phyloP scores from a whole-genome alignment of 306 rosid genomes.

The Cicer arietinum region DNA sequence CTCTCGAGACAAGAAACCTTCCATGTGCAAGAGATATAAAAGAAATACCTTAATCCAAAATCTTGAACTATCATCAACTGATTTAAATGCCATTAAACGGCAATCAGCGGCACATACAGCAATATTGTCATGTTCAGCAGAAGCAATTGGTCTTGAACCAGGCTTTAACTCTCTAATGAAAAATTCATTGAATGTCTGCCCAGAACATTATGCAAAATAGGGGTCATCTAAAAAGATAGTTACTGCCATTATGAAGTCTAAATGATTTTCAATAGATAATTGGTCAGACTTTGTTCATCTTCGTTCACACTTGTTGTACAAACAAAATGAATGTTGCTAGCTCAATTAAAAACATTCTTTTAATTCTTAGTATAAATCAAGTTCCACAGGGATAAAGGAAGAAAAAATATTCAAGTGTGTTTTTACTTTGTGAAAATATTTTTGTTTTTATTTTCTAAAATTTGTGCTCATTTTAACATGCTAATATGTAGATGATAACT shows the following conservation, averaged over 20 bases:
- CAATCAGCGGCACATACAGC: conserved; percentile 94
- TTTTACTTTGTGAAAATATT: too few relatives aligned
- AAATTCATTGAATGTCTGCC: conserved; percentile 94
- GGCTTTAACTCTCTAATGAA: conserved; percentile 89
- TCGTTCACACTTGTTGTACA: conserved; percentile 25
- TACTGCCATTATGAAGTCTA: conserved; percentile 35
- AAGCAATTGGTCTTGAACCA: conserved; percentile 77
- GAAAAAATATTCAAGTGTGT: conserved; percentile 21
- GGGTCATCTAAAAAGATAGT: conserved; percentile 35
- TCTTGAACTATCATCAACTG: conserved; percentile 77
- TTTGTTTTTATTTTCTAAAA: too few relatives aligned
- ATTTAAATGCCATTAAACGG: conserved; percentile 85
- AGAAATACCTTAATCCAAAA: conserved; percentile 94
- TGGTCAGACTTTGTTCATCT: conserved; percentile 24
- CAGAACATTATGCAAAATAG: conserved; percentile 35
- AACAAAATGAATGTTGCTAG: conserved; percentile 33
- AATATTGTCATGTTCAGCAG: conserved; percentile 66
- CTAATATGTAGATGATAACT: too few relatives aligned
- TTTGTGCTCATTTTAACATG: too few relatives aligned
- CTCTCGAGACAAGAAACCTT: conserved; percentile 27
- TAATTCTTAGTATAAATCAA: conserved; percentile 13
- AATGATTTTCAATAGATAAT: conserved; percentile 22
- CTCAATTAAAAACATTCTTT: conserved; percentile 34
- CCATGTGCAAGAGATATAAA: conserved; percentile 26
- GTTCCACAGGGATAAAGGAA: conserved; percentile 7